Conservation (phyloP, 129 eudicot genomes). For the Gnaphalium uliginosum region DNA sequence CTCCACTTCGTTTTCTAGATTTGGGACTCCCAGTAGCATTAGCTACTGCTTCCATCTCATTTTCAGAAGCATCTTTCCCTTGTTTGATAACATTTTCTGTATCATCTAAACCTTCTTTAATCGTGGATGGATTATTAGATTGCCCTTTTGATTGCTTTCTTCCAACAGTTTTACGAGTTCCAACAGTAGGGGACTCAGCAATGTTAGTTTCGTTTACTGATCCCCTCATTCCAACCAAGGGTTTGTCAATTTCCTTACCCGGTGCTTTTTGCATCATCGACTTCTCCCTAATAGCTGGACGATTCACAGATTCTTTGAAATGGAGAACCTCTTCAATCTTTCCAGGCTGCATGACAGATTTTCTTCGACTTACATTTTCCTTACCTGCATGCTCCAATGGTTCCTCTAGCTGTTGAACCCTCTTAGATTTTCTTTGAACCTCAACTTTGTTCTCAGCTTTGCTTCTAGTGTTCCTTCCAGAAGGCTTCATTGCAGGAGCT, state of each 20-base stretch:
- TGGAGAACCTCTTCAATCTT: conserved; percentile 21
- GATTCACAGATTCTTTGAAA: conserved; percentile 32
- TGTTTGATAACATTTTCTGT: conserved; percentile 21
- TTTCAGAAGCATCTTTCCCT: conserved; percentile 36
- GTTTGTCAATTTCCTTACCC: conserved; percentile 7
- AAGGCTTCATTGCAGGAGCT: conserved; percentile 17
- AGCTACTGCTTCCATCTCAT: conserved; percentile 10
- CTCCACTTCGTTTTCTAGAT: conserved; percentile 36
- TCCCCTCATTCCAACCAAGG: neutral
- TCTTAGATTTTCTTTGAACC: neutral
- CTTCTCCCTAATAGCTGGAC: conserved; percentile 30
- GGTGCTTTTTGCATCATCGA: conserved; percentile 26
- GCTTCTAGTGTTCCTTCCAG: conserved; percentile 22
- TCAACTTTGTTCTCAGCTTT: conserved; percentile 26
- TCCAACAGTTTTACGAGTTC: neutral
- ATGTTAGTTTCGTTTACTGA: neutral
- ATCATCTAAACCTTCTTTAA: conserved; percentile 18
- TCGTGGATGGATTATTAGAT: conserved; percentile 8
- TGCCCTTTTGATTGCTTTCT: conserved; percentile 11
- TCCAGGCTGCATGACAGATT: conserved; percentile 27
- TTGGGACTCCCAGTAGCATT: conserved; percentile 20
- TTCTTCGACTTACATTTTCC: conserved; percentile 23
- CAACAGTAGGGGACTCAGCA: neutral
- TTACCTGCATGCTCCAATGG: conserved; percentile 15
- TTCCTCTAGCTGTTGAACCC: conserved; percentile 25